These are phyloP conservation scores for Termitomyces sp. DNA, from an alignment of 768 basidiomycete species.

Conservation along the genomic window DNA sequence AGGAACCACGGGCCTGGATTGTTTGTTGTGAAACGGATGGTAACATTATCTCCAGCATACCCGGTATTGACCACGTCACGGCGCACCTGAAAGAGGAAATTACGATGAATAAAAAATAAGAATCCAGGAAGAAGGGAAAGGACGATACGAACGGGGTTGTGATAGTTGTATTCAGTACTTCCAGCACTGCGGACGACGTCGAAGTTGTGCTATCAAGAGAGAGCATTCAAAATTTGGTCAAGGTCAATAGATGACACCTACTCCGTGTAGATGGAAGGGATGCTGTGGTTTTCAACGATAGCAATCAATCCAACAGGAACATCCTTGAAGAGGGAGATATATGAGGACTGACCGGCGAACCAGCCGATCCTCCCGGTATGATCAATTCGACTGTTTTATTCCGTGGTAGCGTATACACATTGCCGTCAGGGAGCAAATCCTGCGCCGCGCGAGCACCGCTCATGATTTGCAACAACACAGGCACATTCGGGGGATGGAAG, in stretches of 20 bases:
- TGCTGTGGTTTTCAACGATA: constrained; percentile 8
- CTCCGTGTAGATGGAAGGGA: constrained; percentile 22
- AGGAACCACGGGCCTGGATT: constrained; percentile 28
- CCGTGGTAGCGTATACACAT: constrained; percentile 35
- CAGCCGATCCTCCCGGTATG: constrained; percentile 26
- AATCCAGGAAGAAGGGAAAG: neutral
- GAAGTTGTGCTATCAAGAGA: constrained; percentile 25
- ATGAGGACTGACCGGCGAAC: constrained; percentile 20
- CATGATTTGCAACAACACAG: constrained; percentile 2
- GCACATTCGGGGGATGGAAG: neutral
- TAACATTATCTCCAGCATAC: constrained; percentile 19
- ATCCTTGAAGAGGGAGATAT: neutral
- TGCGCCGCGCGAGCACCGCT: neutral
- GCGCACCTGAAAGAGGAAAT: constrained; percentile 1
- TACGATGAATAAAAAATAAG: no score
- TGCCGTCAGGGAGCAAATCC: constrained; percentile 28
- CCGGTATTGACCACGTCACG: constrained; percentile 19
- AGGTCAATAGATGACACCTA: no score
- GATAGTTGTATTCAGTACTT: constrained; percentile 26
- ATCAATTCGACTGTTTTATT: constrained; percentile 43
- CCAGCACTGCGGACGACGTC: constrained; percentile 29
- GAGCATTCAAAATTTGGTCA: no score
- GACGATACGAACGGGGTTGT: constrained; percentile 31
- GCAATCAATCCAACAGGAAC: neutral
- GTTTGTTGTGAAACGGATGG: constrained; percentile 36